Conservation (phyloP, 164 flowering plant species). For the Kalanchoe fedtschenkoi region DNA sequence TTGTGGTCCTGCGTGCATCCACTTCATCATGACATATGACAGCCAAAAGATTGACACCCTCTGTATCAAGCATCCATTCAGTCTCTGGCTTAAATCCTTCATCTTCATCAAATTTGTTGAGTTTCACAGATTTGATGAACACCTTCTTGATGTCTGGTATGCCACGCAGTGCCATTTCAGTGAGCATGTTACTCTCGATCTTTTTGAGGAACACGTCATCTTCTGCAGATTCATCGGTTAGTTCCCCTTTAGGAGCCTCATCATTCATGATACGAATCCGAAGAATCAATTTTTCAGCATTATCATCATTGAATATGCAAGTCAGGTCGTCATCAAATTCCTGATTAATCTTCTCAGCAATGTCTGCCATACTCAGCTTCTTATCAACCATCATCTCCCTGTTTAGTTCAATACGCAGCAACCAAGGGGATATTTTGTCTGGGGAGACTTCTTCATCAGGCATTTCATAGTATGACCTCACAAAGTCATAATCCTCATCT, state of each 20-base stretch:
- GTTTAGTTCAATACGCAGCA: conserved; percentile 90
- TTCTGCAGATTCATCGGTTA: conserved; percentile 87
- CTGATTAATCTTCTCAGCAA: conserved; percentile 89
- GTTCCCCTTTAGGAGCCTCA: conserved; percentile 87
- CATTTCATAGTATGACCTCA: conserved; percentile 95
- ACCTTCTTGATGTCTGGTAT: conserved; percentile 68
- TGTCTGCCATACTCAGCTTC: conserved; percentile 95
- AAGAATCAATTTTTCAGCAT: conserved; percentile 89
- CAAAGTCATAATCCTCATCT: conserved; percentile 92
- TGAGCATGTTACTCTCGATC: conserved; percentile 61
- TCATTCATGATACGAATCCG: conserved; percentile 98
- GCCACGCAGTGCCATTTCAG: conserved; percentile 68
- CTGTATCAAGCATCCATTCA: conserved; percentile 78
- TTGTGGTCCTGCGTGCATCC: conserved; percentile 54
- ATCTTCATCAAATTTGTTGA: conserved; percentile 45
- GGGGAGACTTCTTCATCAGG: conserved; percentile 96
- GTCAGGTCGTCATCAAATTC: conserved; percentile 94
- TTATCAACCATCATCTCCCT: conserved; percentile 99
- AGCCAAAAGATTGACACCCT: conserved; percentile 66
- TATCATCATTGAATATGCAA: conserved; percentile 94
- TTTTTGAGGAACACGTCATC: conserved; percentile 93
- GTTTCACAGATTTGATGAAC: conserved; percentile 47
- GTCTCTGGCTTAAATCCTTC: conserved; percentile 56
- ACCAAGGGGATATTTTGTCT: conserved; percentile 95
- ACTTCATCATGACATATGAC: conserved; percentile 67